A percentile compares a stretch with the other conserved stretches of the same genome.
Evolutionary conservation across 345 rosid species (phyloP).

Genomic region (Stellera chamaejasme): DNA sequence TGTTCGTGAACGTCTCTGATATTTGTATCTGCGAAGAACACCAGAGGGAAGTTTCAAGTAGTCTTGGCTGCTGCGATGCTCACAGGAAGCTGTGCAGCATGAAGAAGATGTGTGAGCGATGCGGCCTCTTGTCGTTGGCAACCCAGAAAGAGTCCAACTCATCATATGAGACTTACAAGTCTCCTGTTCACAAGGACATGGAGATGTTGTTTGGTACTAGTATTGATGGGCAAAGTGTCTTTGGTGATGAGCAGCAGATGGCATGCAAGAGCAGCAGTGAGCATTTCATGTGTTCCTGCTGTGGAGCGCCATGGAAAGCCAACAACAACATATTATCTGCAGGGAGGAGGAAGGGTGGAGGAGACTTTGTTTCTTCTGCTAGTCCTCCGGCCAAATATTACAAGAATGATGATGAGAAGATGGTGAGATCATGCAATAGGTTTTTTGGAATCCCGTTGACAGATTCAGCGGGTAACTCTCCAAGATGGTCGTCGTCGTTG

Average conservation of each 20-base stretch:
- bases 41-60: slow-evolving; percentile 57
- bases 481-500: slow-evolving; percentile 52
- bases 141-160: slow-evolving; percentile 56
- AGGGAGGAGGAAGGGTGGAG: slow-evolving; percentile 20
- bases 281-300: slow-evolving; percentile 54
- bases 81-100: slow-evolving; percentile 63
- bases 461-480: slow-evolving; percentile 61
- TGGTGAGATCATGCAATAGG: slow-evolving; percentile 33
- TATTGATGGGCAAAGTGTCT: slow-evolving; percentile 41
- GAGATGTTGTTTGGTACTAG: slow-evolving; percentile 43
- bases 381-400: slow-evolving; percentile 48
- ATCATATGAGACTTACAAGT: slow-evolving; percentile 47
- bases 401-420: slow-evolving; percentile 27
- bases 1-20: slow-evolving; percentile 48
- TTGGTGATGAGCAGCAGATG: slow-evolving; percentile 25
- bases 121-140: slow-evolving; percentile 81
- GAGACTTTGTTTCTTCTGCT: slow-evolving; percentile 28
- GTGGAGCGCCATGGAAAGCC: slow-evolving; percentile 55
- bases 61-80: slow-evolving; percentile 70
- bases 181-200: slow-evolving; percentile 71
- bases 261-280: slow-evolving; percentile 15
- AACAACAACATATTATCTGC: slow-evolving; percentile 10
- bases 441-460: slow-evolving; percentile 68
- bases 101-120: slow-evolving; percentile 66
- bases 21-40: slow-evolving; percentile 68